Evolutionary conservation across 495 filamentous ascomycete species (phyloP).

Genomic region (Neurospora sp.): DNA sequence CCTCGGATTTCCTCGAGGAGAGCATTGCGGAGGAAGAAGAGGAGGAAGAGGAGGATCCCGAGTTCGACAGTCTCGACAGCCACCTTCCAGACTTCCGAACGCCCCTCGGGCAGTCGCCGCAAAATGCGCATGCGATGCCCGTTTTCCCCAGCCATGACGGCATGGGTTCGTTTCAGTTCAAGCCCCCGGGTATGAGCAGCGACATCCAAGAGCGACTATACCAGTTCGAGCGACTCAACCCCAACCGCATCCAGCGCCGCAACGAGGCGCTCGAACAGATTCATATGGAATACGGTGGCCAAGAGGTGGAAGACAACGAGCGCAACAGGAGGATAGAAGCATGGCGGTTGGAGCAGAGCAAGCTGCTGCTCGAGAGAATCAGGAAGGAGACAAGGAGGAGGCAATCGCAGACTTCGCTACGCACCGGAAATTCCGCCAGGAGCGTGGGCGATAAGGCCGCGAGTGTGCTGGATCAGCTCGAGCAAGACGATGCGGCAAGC

Average conservation of each 20-base stretch:
- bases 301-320: constrained; percentile 51
- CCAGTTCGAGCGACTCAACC: constrained; percentile 75
- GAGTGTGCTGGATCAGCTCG: constrained; percentile 12
- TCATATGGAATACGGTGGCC: constrained; percentile 44
- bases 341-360: constrained; percentile 88
- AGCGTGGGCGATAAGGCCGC: constrained; percentile 10
- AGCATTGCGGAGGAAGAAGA: constrained; percentile 47
- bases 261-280: constrained; percentile 51
- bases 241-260: constrained; percentile 54
- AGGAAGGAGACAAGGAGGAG: constrained; percentile 68
- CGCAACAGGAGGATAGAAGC: constrained; percentile 73
- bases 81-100: constrained; percentile 75
- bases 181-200: constrained; percentile 27
- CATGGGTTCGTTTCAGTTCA: constrained; percentile 62
- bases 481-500: constrained; percentile 23
- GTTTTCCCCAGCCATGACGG: constrained; percentile 88
- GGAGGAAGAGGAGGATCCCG: constrained; percentile 47
- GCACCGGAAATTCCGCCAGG: constrained; percentile 3
- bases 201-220: constrained; percentile 70
- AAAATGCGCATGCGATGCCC: constrained; percentile 28
- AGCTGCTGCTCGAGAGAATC: constrained; percentile 74
- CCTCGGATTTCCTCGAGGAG: constrained; percentile 36
- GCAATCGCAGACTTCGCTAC: constrained; percentile 25
- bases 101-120: constrained; percentile 31
- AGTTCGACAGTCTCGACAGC: constrained; percentile 85